Evolutionary conservation across 2,329 filamentous ascomycete species (phyloP).

Genomic region (Acrodontium crateriforme): DNA sequence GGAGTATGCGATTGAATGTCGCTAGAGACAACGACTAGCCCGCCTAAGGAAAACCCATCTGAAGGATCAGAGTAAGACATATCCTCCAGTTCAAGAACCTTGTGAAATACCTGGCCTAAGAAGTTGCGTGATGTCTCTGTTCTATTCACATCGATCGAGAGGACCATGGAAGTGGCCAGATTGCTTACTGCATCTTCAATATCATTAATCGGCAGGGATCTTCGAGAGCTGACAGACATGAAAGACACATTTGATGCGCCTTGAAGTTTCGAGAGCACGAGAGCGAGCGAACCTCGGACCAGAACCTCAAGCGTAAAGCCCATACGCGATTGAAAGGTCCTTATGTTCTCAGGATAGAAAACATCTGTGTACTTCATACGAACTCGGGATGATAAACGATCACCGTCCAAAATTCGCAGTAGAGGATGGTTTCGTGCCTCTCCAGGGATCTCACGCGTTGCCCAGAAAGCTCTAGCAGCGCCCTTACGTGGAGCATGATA

Average conservation of each 20-base stretch:
- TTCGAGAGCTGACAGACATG: slow-evolving; percentile 2
- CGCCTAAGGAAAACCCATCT: slow-evolving; percentile 3
- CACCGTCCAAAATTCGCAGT: slow-evolving; percentile 1
- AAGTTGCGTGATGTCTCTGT: background rate
- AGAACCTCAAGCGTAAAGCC: slow-evolving; percentile 2
- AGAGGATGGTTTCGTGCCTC: slow-evolving; percentile 1
- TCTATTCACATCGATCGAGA: slow-evolving; percentile 1
- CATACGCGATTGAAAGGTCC: slow-evolving; percentile 1
- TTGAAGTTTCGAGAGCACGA: slow-evolving; percentile 3
- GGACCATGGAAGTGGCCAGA: slow-evolving; percentile 2
- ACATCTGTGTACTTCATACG: slow-evolving; percentile 2
- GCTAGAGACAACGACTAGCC: slow-evolving; percentile 2
- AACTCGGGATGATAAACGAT: slow-evolving; percentile 1
- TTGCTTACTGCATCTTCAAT: slow-evolving; percentile 1
- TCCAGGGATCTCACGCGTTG: slow-evolving; percentile 1
- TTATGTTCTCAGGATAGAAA: slow-evolving; percentile 2
- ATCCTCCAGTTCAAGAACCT: slow-evolving; percentile 2
- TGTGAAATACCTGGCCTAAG: slow-evolving; percentile 3
- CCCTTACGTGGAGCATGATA: slow-evolving; percentile 1
- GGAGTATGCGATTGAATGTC: slow-evolving; percentile 1
- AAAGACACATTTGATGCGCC: slow-evolving; percentile 1
- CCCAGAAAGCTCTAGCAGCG: slow-evolving; percentile 1
- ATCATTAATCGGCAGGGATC: slow-evolving; percentile 1
- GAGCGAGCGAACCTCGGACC: slow-evolving; percentile 1
- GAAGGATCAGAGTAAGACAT: slow-evolving; percentile 3